phyloP scores from a whole-genome alignment of 345 rosid genomes.

The Garcia nutans region DNA sequence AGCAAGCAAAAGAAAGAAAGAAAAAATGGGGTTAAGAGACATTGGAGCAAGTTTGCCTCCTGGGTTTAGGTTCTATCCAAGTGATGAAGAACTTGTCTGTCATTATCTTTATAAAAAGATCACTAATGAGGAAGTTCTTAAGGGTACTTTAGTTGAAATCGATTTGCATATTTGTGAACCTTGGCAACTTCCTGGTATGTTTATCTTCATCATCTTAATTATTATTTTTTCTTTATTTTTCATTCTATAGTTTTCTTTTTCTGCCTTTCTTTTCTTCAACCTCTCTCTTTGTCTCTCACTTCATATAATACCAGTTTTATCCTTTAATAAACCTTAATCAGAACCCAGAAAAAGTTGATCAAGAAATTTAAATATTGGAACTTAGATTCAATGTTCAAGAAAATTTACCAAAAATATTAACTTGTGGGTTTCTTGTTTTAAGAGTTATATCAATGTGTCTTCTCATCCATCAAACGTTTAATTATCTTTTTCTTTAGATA shows the following conservation, averaged over 20 bases:
- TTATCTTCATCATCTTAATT: neutral
- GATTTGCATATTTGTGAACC: slow-evolving; percentile 98
- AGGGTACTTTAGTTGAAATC: slow-evolving; percentile 79
- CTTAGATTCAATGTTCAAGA: no score
- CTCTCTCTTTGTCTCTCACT: no score
- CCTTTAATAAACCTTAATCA: no score
- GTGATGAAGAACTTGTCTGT: slow-evolving; percentile 94
- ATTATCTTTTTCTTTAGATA: neutral
- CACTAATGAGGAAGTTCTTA: slow-evolving; percentile 56
- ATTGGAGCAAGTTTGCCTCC: slow-evolving; percentile 95
- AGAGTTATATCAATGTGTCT: slow-evolving; percentile 14
- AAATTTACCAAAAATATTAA: no score
- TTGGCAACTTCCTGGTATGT: slow-evolving; percentile 98
- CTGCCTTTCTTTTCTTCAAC: no score
- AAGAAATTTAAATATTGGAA: no score
- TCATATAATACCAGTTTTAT: no score
- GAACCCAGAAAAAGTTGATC: no score
- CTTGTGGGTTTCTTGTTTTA: neutral
- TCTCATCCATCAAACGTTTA: neutral
- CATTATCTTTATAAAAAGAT: slow-evolving; percentile 89
- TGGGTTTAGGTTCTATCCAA: slow-evolving; percentile 93
- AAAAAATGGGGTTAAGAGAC: slow-evolving; percentile 77
- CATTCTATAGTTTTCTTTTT: neutral
- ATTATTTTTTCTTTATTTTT: neutral
- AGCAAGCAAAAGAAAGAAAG: neutral